A percentile compares a stretch with the other conserved stretches of the same genome.
These are phyloP conservation scores for Podospora anserina DNA, from an alignment of 495 filamentous ascomycete species.

Conservation along the genomic window DNA sequence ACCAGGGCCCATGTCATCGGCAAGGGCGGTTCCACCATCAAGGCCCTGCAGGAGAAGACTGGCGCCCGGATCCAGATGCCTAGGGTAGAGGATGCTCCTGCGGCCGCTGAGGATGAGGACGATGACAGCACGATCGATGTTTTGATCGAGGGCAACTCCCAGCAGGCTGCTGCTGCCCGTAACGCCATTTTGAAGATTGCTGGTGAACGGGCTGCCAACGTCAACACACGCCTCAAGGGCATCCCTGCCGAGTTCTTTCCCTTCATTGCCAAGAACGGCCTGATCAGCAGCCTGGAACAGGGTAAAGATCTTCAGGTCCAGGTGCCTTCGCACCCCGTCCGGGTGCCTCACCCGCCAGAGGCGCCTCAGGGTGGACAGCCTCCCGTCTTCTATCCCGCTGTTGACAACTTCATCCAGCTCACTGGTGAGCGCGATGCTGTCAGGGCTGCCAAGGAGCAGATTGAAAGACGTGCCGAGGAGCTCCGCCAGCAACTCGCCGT, in stretches of 20 bases:
- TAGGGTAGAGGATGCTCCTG: conserved; percentile 60
- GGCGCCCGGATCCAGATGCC: conserved; percentile 87
- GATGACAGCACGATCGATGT: conserved; percentile 81
- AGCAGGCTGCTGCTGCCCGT: conserved; percentile 75
- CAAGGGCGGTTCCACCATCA: conserved; percentile 82
- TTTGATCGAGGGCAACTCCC: conserved; percentile 81
- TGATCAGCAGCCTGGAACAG: conserved; percentile 63
- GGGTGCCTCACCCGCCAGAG: conserved; percentile 65
- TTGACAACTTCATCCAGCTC: conserved; percentile 71
- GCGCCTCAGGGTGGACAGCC: conserved; percentile 58
- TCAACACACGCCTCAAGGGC: conserved; percentile 70
- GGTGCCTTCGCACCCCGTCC: conserved; percentile 76
- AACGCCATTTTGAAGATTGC: conserved; percentile 81
- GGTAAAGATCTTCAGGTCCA: conserved; percentile 64
- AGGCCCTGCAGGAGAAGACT: conserved; percentile 76
- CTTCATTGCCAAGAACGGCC: conserved; percentile 78
- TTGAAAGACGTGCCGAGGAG: conserved; percentile 71
- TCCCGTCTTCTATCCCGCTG: conserved; percentile 63
- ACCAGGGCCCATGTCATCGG: conserved; percentile 87
- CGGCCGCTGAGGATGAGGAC: conserved; percentile 65
- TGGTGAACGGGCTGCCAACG: conserved; percentile 75
- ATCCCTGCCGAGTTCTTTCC: conserved; percentile 93
- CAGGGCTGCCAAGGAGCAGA: conserved; percentile 69
- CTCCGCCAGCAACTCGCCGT: conserved; percentile 66
- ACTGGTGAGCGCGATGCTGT: conserved; percentile 83